Evolutionary conservation across 495 filamentous ascomycete genomes (phyloP), one percentile per base, ranked within the genome.

Genomic region (Aspergillus baeticus): DNA sequence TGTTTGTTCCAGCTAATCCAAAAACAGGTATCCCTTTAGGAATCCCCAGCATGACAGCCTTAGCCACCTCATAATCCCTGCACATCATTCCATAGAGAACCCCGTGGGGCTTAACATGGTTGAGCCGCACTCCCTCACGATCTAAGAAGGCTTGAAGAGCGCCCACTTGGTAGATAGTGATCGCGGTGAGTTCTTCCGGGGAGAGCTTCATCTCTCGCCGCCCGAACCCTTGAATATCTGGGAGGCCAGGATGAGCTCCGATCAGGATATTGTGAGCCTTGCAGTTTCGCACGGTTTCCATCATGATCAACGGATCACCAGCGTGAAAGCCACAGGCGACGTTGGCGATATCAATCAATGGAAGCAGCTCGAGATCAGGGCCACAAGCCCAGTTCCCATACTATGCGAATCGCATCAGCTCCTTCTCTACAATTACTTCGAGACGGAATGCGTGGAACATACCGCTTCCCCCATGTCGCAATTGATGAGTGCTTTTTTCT

Each of bases 31-130:
- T 71, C 4, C 78, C 77, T 38, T 76, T 77, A 6, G 81, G 75
- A 29, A 81, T 71, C 0, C 73, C 82, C 31, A 65, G 66, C 53
- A 79, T 75, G 1, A 85, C 79, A 4, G 82, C 83, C 34, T 70
- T 67, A 21, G 80, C 78, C 6, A 77, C 69, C 35, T 75, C 72
- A 31, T 72, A 64, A 52, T 84, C 81, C 15, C 77, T 67, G 55
- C 79, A 79, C 74, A 82, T 81, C 73, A 81, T 82, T 18, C 79
- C 77, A 57, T 81, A 84, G 0, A 84, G 65, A 21, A 77, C 70
- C 5, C 81, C 80, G 55, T 85, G 81, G 13, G 82, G 80, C 60
- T 87, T 87, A 39, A 86, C 78, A 54, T 87, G 84, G 56, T 83
- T 70, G 37, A 87, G 63, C 5, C 68, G 70, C 4, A 84, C 67